These are phyloP conservation scores for Arabidopsis hybrid DNA, from an alignment of 441 rosid species.

Conservation along the genomic window DNA sequence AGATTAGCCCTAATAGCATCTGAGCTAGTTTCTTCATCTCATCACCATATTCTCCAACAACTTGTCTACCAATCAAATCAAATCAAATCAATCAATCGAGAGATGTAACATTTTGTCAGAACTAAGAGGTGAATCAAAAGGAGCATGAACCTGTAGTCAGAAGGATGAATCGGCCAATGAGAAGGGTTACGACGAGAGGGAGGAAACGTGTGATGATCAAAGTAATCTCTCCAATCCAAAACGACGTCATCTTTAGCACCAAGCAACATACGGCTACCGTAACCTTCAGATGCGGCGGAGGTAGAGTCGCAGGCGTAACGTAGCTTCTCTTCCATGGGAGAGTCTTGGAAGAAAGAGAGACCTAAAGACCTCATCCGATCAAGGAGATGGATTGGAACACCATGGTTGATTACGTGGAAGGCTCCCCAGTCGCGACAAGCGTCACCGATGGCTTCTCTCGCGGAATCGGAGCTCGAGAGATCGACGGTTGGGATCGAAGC, in stretches of 20 bases:
- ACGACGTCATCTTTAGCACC: conserved; percentile 50
- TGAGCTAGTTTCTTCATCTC: conserved; percentile 64
- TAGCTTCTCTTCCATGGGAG: conserved; percentile 67
- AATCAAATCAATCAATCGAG: not conserved
- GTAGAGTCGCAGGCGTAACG: conserved; percentile 68
- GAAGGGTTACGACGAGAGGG: conserved; percentile 74
- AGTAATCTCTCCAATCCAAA: conserved; percentile 95
- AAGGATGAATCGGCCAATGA: conserved; percentile 75
- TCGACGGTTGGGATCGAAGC: conserved; percentile 59
- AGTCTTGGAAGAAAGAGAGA: conserved; percentile 67
- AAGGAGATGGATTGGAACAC: conserved; percentile 62
- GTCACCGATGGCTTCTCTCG: conserved; percentile 50
- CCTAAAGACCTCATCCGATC: conserved; percentile 55
- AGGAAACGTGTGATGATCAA: conserved; percentile 91
- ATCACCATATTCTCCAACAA: conserved; percentile 63
- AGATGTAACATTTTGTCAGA: not conserved
- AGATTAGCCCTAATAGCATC: conserved; percentile 65
- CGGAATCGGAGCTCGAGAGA: conserved; percentile 46
- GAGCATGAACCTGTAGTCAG: conserved; percentile 62
- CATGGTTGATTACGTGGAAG: conserved; percentile 83
- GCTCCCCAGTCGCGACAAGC: conserved; percentile 90
- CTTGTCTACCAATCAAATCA: conserved; percentile 47
- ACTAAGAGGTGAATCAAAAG: not conserved
- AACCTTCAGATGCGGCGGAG: conserved; percentile 83
- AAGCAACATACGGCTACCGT: conserved; percentile 79